Base-by-base conservation (phyloP, 176 grass and related monocot species). In the Aegilops longissima region DNA sequence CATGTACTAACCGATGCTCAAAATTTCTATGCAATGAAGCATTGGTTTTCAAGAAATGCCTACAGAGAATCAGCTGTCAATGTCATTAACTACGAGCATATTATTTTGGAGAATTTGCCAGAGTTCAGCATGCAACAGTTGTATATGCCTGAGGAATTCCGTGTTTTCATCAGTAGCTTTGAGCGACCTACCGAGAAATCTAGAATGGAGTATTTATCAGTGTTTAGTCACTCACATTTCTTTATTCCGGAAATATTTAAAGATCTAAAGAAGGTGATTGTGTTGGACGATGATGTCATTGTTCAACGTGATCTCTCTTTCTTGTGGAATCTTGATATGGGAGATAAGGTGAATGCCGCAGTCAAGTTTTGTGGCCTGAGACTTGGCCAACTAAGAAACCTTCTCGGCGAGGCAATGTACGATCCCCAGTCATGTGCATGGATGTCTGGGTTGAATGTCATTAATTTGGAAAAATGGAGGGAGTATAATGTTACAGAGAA, bases 191-290 rank as follows among this genome's bases (percentile, higher is more conserved):
- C 90, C 84, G 83, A 88, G 72, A 92, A 91, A 68, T 91, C 84
- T 54, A 93, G 89, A 65, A 93, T 91, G 82, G 90, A 93, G 44
- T 99, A 99, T 85, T 84, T 99, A 84, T 87, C 94, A 47, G 65
- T 99, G 73, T 99, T 99, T 81, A 92, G 97, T 86, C 97, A 99
- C 83, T 96, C 97, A 9, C 97, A 99, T 86, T 99, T 94, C 89
- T 86, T 96, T 83, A 90, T 99, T 84, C 92, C 97, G 1, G 92
- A 99, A 88, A 94, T 99, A 90, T 99, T 99, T 84, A 99, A 91
- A 77, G 92, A 93, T 86, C 89, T 99, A 76, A 96, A 94, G 77
- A 94, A 90, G 87, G 89, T 96, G 73, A 79, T 99, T 74, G 80
- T 99, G 73, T 90, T 99, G 73, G 97, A 99, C 80, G 97, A 99